phyloP scores from a whole-genome alignment of 257 asterid genomes.

The Solanum piurae region DNA sequence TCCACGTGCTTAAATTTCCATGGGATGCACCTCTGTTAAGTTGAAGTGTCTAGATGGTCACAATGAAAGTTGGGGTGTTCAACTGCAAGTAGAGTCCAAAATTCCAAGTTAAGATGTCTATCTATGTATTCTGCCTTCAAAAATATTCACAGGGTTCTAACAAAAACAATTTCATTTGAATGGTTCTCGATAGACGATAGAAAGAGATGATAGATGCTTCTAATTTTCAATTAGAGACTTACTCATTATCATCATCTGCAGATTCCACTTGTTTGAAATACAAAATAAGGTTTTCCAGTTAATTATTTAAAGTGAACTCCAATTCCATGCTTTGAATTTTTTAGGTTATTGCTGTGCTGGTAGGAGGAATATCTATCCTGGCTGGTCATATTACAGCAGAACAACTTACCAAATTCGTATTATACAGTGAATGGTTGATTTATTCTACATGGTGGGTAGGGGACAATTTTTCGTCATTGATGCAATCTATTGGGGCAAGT shows the following conservation, averaged over 20 bases:
- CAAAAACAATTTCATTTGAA: background rate
- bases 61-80: background rate
- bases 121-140: background rate
- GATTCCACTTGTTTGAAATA: background rate
- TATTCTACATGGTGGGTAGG: conserved; percentile 98
- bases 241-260: background rate
- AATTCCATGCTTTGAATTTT: conserved; percentile 1
- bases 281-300: background rate
- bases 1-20: background rate
- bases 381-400: conserved; percentile 90
- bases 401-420: conserved; percentile 89
- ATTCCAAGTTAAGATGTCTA: background rate
- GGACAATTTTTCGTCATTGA: conserved; percentile 78
- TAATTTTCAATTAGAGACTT: background rate
- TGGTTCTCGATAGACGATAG: background rate
- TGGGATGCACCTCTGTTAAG: background rate
- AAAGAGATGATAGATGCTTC: background rate
- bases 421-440: conserved; percentile 97
- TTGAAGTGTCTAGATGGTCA: background rate
- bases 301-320: background rate
- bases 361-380: conserved; percentile 89
- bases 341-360: conserved; percentile 91
- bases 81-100: background rate
- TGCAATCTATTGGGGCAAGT: conserved; percentile 97
- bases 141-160: background rate